Conservation (phyloP, 1,284 basidiomycete species). For the Cutaneotrichosporon mucoides region DNA sequence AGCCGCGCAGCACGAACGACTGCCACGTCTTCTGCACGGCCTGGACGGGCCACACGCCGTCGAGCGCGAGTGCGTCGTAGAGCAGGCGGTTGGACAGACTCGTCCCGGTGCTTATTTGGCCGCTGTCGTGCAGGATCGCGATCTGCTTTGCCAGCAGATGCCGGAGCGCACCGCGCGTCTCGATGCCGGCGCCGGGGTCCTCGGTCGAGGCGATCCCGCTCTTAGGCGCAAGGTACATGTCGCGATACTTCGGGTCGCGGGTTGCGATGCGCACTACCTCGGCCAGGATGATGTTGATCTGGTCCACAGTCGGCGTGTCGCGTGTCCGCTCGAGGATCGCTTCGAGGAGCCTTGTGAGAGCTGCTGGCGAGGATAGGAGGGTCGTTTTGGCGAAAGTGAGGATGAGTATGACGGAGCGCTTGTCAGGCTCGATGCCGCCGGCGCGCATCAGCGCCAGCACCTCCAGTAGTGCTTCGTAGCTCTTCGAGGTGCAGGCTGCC, state of each 20-base stretch:
- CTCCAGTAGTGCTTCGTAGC: conserved; percentile 14
- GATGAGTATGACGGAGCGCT: conserved; percentile 25
- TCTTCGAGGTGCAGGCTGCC: not conserved
- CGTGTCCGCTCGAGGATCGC: conserved; percentile 18
- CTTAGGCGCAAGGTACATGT: not conserved
- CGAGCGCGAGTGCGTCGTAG: conserved; percentile 29
- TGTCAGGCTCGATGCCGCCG: conserved; percentile 25
- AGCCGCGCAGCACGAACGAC: conserved; percentile 34
- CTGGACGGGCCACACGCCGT: conserved; percentile 19
- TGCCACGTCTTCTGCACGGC: conserved; percentile 30
- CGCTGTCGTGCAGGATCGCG: not conserved
- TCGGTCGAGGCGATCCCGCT: not conserved
- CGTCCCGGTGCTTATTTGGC: conserved; percentile 6
- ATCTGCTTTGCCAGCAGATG: conserved; percentile 5
- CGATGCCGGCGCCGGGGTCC: not conserved
- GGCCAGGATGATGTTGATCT: conserved; percentile 21
- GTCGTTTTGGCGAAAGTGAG: conserved; percentile 25
- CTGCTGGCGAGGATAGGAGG: conserved; percentile 16
- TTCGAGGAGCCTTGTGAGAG: conserved; percentile 26
- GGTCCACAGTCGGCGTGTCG: conserved; percentile 22
- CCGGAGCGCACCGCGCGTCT: conserved; percentile 8
- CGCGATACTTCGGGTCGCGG: not conserved
- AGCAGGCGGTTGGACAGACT: conserved; percentile 29
- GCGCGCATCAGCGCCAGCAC: conserved; percentile 19
- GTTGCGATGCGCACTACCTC: conserved; percentile 16